Evolutionary conservation across 169 alveolate species (phyloP).

Genomic region (Plasmodium vinckei): DNA sequence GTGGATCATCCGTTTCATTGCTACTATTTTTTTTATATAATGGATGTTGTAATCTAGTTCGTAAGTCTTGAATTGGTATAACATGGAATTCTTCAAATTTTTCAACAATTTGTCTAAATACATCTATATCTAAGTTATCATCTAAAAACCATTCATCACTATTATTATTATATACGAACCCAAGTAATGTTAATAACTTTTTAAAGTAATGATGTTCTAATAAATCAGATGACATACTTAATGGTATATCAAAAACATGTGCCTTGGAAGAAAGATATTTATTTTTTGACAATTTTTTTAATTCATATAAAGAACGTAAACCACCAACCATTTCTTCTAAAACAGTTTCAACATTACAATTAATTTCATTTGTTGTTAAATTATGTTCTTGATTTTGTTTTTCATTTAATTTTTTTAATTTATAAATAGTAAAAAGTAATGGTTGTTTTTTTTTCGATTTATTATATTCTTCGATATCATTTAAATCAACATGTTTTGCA

Average conservation of each 20-base stretch:
- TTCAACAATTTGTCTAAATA: conserved; percentile 29
- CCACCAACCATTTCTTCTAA: conserved; percentile 19
- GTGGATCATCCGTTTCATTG: background rate
- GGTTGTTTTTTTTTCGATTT: conserved; percentile 47
- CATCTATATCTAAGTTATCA: conserved; percentile 30
- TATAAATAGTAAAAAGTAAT: conserved; percentile 34
- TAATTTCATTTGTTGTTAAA: conserved; percentile 24
- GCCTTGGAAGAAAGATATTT: conserved; percentile 24
- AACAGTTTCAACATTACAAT: conserved; percentile 46
- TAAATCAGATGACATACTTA: conserved; percentile 57
- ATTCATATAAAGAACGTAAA: conserved; percentile 50
- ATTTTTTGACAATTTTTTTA: conserved; percentile 38
- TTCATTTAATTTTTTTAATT: conserved; percentile 44
- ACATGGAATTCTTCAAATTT: conserved; percentile 41
- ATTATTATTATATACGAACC: conserved; percentile 39
- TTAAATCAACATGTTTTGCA: background rate
- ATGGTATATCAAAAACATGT: conserved; percentile 53
- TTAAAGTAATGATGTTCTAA: conserved; percentile 54
- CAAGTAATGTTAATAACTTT: conserved; percentile 28
- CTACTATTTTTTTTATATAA: too few species aligned
- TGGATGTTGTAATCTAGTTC: background rate
- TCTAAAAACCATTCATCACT: conserved; percentile 39
- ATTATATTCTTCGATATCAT: background rate
- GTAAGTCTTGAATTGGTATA: conserved; percentile 5
- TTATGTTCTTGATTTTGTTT: conserved; percentile 1